Evolutionary conservation across 495 filamentous ascomycete species (phyloP).

Genomic region (Eremomyces bilateralis): DNA sequence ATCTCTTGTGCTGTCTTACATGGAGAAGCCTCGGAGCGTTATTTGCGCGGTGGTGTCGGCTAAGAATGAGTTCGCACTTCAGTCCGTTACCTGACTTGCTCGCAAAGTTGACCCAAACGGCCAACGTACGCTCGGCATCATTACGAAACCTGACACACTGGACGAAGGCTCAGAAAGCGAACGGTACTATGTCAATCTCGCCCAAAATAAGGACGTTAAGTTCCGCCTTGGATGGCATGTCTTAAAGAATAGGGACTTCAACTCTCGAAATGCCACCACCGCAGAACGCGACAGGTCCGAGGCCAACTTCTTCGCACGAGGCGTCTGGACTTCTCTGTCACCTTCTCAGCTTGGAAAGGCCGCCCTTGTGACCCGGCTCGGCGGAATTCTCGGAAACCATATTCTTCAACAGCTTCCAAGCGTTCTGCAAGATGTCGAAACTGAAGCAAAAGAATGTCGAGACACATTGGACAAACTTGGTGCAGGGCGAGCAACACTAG

Average conservation of each 20-base stretch:
- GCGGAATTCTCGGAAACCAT: slow-evolving; percentile 32
- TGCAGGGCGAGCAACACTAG: slow-evolving; percentile 20
- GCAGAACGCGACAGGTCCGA: slow-evolving; percentile 20
- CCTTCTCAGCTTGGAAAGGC: slow-evolving; percentile 25
- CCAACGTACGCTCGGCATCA: slow-evolving; percentile 15
- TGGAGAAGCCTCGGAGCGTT: slow-evolving; percentile 10
- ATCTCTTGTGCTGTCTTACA: slow-evolving; percentile 10
- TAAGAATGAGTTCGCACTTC: slow-evolving; percentile 13
- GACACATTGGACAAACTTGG: slow-evolving; percentile 26
- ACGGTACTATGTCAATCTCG: slow-evolving; percentile 8
- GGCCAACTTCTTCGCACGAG: slow-evolving; percentile 23
- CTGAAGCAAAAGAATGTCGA: slow-evolving; percentile 16
- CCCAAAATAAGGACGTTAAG: slow-evolving; percentile 7
- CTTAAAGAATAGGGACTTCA: slow-evolving; percentile 12
- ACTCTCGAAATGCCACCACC: slow-evolving; percentile 1
- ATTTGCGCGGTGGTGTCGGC: slow-evolving; percentile 16
- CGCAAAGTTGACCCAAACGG: slow-evolving; percentile 10
- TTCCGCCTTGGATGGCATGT: slow-evolving; percentile 17
- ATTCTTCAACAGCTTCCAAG: slow-evolving; percentile 34
- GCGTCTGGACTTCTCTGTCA: slow-evolving; percentile 25
- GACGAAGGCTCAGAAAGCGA: slow-evolving; percentile 12
- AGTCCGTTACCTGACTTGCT: slow-evolving; percentile 9
- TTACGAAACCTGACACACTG: slow-evolving; percentile 18
- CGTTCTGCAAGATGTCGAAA: slow-evolving; percentile 34
- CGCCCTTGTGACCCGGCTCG: slow-evolving; percentile 28